These are phyloP conservation scores for Rhizopus delemar DNA, from an alignment of 371 early-diverging fungal species.

Conservation along the genomic window DNA sequence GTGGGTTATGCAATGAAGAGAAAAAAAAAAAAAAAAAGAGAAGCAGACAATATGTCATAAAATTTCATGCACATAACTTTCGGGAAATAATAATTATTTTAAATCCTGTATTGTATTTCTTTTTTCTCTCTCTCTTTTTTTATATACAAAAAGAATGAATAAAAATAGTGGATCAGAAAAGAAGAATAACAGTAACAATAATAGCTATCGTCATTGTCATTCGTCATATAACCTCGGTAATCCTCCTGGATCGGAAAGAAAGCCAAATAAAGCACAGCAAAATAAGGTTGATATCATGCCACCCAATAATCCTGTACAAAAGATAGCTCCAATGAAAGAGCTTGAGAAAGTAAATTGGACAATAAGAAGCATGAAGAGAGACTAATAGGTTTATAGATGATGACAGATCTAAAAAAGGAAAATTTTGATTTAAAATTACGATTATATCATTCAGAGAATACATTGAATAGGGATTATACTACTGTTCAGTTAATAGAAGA, in stretches of 20 bases:
- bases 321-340: slow-evolving; percentile 32
- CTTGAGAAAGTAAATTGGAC: slow-evolving; percentile 26
- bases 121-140: not conserved
- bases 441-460: slow-evolving; percentile 37
- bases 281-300: not conserved
- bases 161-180: not conserved
- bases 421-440: slow-evolving; percentile 50
- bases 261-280: not conserved
- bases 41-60: not conserved
- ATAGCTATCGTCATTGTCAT: not conserved
- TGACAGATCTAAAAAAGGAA: slow-evolving; percentile 48
- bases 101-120: not conserved
- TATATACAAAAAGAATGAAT: not conserved
- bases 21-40: not conserved
- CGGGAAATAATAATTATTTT: not conserved
- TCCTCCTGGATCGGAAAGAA: slow-evolving; percentile 2
- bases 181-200: not conserved
- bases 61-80: slow-evolving; percentile 4
- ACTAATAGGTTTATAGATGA: slow-evolving; percentile 20
- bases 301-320: not conserved
- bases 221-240: slow-evolving; percentile 3
- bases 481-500: slow-evolving; percentile 17
- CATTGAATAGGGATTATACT: slow-evolving; percentile 17
- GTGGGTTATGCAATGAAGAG: not conserved
- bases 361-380: not conserved